phyloP scores from a whole-genome alignment of 2,329 filamentous ascomycete genomes.

The Coleophoma crateriformis region DNA sequence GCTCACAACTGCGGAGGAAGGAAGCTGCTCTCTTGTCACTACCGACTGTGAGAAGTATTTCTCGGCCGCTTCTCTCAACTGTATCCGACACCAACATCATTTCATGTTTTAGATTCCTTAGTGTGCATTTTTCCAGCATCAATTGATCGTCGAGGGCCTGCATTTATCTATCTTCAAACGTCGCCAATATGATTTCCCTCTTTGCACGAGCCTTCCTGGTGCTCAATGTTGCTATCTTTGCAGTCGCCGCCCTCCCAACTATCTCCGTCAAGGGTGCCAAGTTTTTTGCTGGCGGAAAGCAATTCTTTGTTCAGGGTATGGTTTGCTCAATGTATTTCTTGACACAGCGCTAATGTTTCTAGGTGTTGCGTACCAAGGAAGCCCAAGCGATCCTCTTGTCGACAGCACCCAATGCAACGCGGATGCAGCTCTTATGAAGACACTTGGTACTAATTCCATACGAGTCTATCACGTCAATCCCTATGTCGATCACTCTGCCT shows the following conservation, averaged over 20 bases:
- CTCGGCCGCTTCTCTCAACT: background rate
- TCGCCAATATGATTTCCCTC: conserved; percentile 9
- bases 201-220: conserved; percentile 7
- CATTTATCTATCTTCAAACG: background rate
- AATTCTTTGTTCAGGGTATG: conserved; percentile 24
- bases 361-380: conserved; percentile 61
- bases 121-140: background rate
- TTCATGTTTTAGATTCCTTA: background rate
- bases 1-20: too few species aligned
- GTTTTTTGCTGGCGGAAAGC: conserved; percentile 20
- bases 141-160: background rate
- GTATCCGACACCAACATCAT: background rate
- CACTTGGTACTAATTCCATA: conserved; percentile 63
- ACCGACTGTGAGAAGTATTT: too few species aligned
- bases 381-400: conserved; percentile 59
- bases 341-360: too few species aligned
- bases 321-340: conserved; percentile 23
- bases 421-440: conserved; percentile 59
- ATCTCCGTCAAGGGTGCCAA: conserved; percentile 23
- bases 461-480: conserved; percentile 70
- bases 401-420: conserved; percentile 52
- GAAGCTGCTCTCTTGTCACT: too few species aligned
- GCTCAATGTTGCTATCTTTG: conserved; percentile 5
- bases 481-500: conserved; percentile 58
- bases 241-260: conserved; percentile 9